Evolutionary conservation across 2,329 filamentous ascomycete genomes (phyloP), one percentile per base, ranked within the genome.

Genomic region (Corynespora cassiicola): DNA sequence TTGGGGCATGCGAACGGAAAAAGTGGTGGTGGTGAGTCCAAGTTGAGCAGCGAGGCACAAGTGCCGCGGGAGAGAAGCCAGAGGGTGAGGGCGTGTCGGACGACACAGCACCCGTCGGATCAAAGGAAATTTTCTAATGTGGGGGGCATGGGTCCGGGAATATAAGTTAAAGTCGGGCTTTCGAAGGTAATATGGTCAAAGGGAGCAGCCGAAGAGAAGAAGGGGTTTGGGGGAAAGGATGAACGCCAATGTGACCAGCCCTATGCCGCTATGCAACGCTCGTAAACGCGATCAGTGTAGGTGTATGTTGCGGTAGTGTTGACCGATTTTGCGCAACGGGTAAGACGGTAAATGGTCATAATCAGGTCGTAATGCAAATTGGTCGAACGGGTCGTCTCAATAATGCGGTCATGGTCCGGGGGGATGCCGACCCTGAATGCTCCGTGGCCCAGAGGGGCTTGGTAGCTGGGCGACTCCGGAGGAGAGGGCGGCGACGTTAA

Each of bases 191-290:
- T n/a, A n/a, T n/a, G n/a, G n/a, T n/a, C n/a, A n/a, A n/a, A n/a
- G n/a, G n/a, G n/a, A n/a, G n/a, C n/a, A n/a, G n/a, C n/a, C n/a
- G n/a, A n/a, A n/a, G n/a, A n/a, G n/a, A n/a, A n/a, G n/a, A n/a
- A n/a, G n/a, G n/a, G n/a, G n/a, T n/a, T n/a, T n/a, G n/a, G n/a
- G 38, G 25, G 17, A 47, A 54, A 45, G 28, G 42, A 49, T 40
- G 28, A 72, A 65, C 58, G 61, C 60, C 58, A 42, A 26, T 39
- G n/a, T 45, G 37, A 43, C 50, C 50, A 41, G 42, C 37, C 43
- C 57, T 37, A 38, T 61, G 50, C 53, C 58, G 60, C 55, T 64
- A 66, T 66, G 63, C 63, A 64, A 65, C 60, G 61, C 61, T 66
- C 48, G 54, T 56, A 54, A 64, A 59, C 46, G 54, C 52, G 50